These are phyloP conservation scores for Coemansia sp. DNA, from an alignment of 192 early-diverging fungal genomes.

Conservation along the genomic window DNA sequence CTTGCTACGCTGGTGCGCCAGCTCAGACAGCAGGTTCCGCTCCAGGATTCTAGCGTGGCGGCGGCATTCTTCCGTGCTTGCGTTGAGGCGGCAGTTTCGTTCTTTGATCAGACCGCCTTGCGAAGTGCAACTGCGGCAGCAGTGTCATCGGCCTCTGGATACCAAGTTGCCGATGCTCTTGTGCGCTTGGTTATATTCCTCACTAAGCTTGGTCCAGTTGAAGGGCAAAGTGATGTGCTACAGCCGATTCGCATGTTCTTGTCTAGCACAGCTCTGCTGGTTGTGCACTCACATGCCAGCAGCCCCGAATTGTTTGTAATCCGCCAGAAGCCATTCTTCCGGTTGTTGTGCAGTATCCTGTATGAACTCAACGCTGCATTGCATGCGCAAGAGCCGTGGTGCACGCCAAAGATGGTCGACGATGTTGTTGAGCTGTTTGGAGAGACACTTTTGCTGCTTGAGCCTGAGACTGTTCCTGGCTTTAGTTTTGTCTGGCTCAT, in stretches of 20 bases:
- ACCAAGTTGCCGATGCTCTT: constrained; percentile 91
- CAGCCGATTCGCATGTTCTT: constrained; percentile 78
- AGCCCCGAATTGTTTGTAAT: constrained; percentile 67
- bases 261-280: constrained; percentile 78
- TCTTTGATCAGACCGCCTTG: constrained; percentile 58
- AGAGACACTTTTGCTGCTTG: constrained; percentile 74
- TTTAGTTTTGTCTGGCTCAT: constrained; percentile 94
- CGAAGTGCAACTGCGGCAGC: constrained; percentile 3
- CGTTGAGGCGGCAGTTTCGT: constrained; percentile 80
- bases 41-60: constrained; percentile 71
- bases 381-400: constrained; percentile 34
- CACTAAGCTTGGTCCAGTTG: constrained; percentile 67
- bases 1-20: constrained; percentile 53
- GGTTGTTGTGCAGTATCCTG: constrained; percentile 80
- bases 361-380: constrained; percentile 62
- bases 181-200: constrained; percentile 82
- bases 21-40: constrained; percentile 72
- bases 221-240: constrained; percentile 46
- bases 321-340: constrained; percentile 85
- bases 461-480: constrained; percentile 84
- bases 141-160: constrained; percentile 40
- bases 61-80: constrained; percentile 90
- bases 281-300: constrained; percentile 84
- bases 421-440: constrained; percentile 25
- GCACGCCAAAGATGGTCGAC: constrained; percentile 12